Evolutionary conservation across 2,329 filamentous ascomycete species (phyloP).

Genomic region (Plenodomus biglobosus): DNA sequence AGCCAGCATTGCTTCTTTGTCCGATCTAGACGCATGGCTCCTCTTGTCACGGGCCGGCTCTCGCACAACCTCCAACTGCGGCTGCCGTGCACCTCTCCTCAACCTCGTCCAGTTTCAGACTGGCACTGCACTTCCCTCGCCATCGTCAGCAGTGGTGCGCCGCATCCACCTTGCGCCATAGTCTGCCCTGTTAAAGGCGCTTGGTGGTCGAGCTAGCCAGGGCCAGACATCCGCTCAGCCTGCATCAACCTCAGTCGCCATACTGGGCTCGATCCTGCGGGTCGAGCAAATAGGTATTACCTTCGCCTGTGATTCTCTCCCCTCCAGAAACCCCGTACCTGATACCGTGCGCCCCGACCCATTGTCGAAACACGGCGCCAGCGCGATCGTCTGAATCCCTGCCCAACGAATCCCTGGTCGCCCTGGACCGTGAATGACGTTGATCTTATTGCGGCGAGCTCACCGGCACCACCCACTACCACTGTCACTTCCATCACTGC

Average conservation of each 20-base stretch:
- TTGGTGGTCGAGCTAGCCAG: conserved; percentile 39
- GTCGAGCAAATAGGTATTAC: conserved; percentile 13
- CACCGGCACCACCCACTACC: conserved; percentile 29
- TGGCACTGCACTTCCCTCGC: conserved; percentile 30
- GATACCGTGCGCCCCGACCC: conserved; percentile 30
- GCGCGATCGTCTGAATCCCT: conserved; percentile 40
- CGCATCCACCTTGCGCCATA: conserved; percentile 27
- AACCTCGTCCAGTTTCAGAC: conserved; percentile 39
- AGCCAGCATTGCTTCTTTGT: conserved; percentile 31
- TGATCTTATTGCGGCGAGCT: conserved; percentile 33
- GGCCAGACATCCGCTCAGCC: conserved; percentile 33
- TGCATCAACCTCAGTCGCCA: conserved; percentile 27
- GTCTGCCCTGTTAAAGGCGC: conserved; percentile 36
- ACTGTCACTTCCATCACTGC: conserved; percentile 17
- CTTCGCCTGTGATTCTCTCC: conserved; percentile 16
- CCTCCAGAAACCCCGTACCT: conserved; percentile 22
- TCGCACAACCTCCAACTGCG: conserved; percentile 33
- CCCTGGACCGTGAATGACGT: conserved; percentile 42
- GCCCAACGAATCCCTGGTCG: conserved; percentile 10
- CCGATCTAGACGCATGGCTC: conserved; percentile 33
- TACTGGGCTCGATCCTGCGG: conserved; percentile 23
- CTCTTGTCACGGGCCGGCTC: conserved; percentile 31
- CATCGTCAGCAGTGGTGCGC: conserved; percentile 33
- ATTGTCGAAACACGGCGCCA: conserved; percentile 31
- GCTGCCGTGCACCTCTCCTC: conserved; percentile 38